These are phyloP conservation scores for Alloteropsis angusta DNA, from an alignment of 202 grass and related monocot genomes.

Conservation along the genomic window DNA sequence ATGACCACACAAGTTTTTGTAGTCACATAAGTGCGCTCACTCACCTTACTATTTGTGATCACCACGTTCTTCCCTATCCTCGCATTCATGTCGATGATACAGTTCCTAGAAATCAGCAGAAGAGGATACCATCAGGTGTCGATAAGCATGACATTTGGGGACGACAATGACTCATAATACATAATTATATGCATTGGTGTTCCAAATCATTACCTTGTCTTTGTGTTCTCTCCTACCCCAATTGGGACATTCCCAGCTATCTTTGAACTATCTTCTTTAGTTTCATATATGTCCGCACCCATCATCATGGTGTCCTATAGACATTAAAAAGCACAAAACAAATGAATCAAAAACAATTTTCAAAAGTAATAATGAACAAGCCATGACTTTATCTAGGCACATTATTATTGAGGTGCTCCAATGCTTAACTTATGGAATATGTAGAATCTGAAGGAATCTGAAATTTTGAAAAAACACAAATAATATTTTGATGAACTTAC, in stretches of 20 bases:
- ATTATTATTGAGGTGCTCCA: not conserved
- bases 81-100: conserved; percentile 76
- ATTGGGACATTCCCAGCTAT: conserved; percentile 50
- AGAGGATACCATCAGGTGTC: not conserved
- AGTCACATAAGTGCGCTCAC: not conserved
- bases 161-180: not conserved
- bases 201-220: conserved; percentile 41
- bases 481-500: not conserved
- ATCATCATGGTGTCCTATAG: conserved; percentile 72
- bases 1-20: not conserved
- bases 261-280: conserved; percentile 41
- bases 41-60: conserved; percentile 48
- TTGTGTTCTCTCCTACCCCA: conserved; percentile 64
- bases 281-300: conserved; percentile 62
- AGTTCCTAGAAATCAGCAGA: conserved; percentile 42
- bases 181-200: not conserved
- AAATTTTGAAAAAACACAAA: not conserved
- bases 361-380: not conserved
- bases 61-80: conserved; percentile 52
- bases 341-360: not conserved
- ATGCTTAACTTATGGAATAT: not conserved
- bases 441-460: not conserved
- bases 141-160: not conserved
- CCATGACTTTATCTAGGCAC: not conserved
- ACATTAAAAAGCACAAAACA: not conserved